A percentile compares a stretch with the other conserved stretches of the same genome.
These are phyloP conservation scores for Yamadazyma triangularis DNA, from an alignment of 1,139 yeast genomes.

Conservation along the genomic window DNA sequence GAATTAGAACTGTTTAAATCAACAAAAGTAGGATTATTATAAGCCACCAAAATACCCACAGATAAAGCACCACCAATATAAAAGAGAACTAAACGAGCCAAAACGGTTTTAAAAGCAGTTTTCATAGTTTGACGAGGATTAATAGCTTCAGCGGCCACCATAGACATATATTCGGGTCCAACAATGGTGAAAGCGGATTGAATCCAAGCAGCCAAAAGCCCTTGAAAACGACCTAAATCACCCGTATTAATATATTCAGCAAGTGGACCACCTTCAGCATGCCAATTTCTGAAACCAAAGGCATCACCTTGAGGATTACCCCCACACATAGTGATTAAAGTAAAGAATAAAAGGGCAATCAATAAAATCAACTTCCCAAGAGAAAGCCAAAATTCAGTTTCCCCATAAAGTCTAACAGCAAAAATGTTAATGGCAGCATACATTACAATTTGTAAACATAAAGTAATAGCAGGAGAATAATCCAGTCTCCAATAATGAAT, in stretches of 20 bases:
- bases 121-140: slow-evolving; percentile 58
- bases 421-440: slow-evolving; percentile 60
- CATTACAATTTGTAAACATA: slow-evolving; percentile 54
- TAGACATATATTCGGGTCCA: slow-evolving; percentile 78
- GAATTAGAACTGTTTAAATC: slow-evolving; percentile 16
- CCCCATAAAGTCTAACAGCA: slow-evolving; percentile 71
- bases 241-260: slow-evolving; percentile 54
- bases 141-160: slow-evolving; percentile 76
- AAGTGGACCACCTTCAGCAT: slow-evolving; percentile 42
- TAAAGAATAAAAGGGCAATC: slow-evolving; percentile 64
- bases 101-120: slow-evolving; percentile 55
- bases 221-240: slow-evolving; percentile 60
- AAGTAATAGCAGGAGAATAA: slow-evolving; percentile 60
- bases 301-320: slow-evolving; percentile 67
- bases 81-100: slow-evolving; percentile 61
- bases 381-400: slow-evolving; percentile 73
- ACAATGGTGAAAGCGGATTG: slow-evolving; percentile 67
- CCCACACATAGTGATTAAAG: slow-evolving; percentile 79
- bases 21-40: slow-evolving; percentile 30
- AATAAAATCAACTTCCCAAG: slow-evolving; percentile 67
- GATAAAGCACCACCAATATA: slow-evolving; percentile 49
- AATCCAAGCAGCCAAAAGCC: slow-evolving; percentile 57
- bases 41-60: slow-evolving; percentile 35
- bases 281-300: slow-evolving; percentile 65
- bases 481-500: slow-evolving; percentile 75